Evolutionary conservation across 2,329 filamentous ascomycete species (phyloP).

Genomic region (Neonectria neomacrospora): DNA sequence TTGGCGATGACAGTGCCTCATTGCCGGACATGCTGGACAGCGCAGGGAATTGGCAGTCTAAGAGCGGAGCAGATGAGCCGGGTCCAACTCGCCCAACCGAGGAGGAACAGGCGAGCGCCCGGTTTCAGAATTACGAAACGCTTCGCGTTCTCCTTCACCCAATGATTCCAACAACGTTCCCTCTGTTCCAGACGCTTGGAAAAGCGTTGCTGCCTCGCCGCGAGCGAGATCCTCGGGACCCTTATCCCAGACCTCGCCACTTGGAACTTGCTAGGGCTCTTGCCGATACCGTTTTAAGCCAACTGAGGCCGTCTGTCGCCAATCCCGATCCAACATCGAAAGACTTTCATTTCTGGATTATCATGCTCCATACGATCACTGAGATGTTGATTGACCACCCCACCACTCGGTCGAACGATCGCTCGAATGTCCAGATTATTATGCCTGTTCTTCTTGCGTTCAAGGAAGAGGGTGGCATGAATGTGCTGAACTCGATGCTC

Average conservation of each 20-base stretch:
- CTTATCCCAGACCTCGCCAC: conserved; percentile 65
- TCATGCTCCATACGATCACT: conserved; percentile 80
- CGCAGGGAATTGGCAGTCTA: conserved; percentile 43
- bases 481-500: conserved; percentile 77
- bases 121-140: conserved; percentile 79
- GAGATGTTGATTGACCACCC: conserved; percentile 79
- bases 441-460: conserved; percentile 88
- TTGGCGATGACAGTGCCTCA: conserved; percentile 45
- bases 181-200: conserved; percentile 86
- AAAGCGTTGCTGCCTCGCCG: conserved; percentile 83
- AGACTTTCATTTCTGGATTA: conserved; percentile 83
- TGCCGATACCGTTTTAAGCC: conserved; percentile 74
- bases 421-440: conserved; percentile 64
- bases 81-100: conserved; percentile 50
- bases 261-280: conserved; percentile 71
- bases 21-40: conserved; percentile 48
- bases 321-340: conserved; percentile 63
- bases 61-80: conserved; percentile 37
- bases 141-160: conserved; percentile 82
- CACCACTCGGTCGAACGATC: conserved; percentile 59
- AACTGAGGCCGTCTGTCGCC: conserved; percentile 65
- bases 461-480: conserved; percentile 81
- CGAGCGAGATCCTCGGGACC: conserved; percentile 66
- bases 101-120: conserved; percentile 55
- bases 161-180: conserved; percentile 81